Base-by-base conservation (phyloP, 2,329 filamentous ascomycete species). In the Phoma sp. region DNA sequence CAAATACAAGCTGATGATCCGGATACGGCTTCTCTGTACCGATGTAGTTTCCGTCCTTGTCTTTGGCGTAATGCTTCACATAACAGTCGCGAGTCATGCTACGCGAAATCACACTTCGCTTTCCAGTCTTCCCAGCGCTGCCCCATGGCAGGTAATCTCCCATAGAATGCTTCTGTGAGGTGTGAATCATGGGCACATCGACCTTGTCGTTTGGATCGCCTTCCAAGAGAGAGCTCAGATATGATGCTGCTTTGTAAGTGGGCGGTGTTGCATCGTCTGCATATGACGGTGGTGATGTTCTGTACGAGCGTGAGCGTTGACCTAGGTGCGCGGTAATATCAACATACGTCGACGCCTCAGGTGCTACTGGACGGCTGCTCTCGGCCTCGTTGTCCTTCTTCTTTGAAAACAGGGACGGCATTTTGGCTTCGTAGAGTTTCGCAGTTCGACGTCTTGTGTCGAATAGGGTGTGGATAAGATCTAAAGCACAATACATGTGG, bases 21-120 rank as follows among this genome's bases (percentile, higher is more conserved):
- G 53, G 35, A 24, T 47, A 51, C 6, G 53, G 53, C 24, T 30
- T 47, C 43, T 51, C 53, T 13, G 53, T 56, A 4, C 53, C 47
- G 14, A 56, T 50, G 35, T 47, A 56, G 4, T 41, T 48, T 7
- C 53, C 53, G n/a, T 56, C 47, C 22, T 47, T 47, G 11, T 56
- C 47, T 41, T 52, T 56, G 11, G 47, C 53, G 24, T 52, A 56
- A 14, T 56, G 47, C 27, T 56, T 56, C 33, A 56, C 30, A 24
- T 56, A 44, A 38, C 47, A 51, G 32, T 56, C 53, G 38, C 53
- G 53, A 7, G 41, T 56, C 53, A 56, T 52, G 11, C 47, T 51
- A 37, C 53, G 47, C 22, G 47, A 39, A 13, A 51, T 56, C 18
- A 56, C 43, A 13, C 38, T 47, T 13, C 43, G 43, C 33, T 47